phyloP scores from a whole-genome alignment of 129 eudicot species.

The Flaveria bidentis region DNA sequence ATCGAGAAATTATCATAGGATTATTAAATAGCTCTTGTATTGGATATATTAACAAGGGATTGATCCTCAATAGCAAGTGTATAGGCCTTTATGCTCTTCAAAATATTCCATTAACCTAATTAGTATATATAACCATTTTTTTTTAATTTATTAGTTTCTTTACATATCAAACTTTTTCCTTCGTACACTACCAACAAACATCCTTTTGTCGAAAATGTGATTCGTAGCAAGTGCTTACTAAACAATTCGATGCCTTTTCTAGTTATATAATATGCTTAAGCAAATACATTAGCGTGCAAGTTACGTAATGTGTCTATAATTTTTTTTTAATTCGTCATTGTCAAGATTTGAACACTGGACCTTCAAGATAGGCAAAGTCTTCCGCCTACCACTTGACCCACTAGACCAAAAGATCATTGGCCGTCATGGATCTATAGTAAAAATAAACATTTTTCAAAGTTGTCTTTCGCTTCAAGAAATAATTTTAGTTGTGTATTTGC shows the following conservation, averaged over 20 bases:
- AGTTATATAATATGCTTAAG: background rate
- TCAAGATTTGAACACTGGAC: too few relatives aligned
- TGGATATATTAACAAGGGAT: slow-evolving; percentile 23
- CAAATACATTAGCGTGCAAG: slow-evolving; percentile 20
- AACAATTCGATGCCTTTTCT: background rate
- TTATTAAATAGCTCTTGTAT: slow-evolving; percentile 2
- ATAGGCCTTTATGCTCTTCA: slow-evolving; percentile 34
- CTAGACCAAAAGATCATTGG: too few relatives aligned
- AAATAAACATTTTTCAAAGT: background rate
- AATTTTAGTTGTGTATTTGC: background rate
- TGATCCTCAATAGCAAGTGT: slow-evolving; percentile 36
- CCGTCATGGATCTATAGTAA: background rate
- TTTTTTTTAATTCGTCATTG: too few relatives aligned
- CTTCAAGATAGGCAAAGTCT: too few relatives aligned
- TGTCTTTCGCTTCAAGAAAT: background rate
- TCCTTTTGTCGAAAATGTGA: background rate
- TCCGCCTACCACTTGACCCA: too few relatives aligned
- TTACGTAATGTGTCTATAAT: background rate
- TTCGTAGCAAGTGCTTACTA: slow-evolving; percentile 13
- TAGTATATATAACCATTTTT: background rate
- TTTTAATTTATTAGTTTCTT: slow-evolving; percentile 7
- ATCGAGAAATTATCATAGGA: slow-evolving; percentile 5
- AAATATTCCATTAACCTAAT: slow-evolving; percentile 34
- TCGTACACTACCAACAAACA: slow-evolving; percentile 33
- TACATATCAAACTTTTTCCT: slow-evolving; percentile 8